A percentile compares a stretch with the other conserved stretches of the same genome.
phyloP scores from a whole-genome alignment of 371 early-diverging fungal genomes.

The Apophysomyces elegans region DNA sequence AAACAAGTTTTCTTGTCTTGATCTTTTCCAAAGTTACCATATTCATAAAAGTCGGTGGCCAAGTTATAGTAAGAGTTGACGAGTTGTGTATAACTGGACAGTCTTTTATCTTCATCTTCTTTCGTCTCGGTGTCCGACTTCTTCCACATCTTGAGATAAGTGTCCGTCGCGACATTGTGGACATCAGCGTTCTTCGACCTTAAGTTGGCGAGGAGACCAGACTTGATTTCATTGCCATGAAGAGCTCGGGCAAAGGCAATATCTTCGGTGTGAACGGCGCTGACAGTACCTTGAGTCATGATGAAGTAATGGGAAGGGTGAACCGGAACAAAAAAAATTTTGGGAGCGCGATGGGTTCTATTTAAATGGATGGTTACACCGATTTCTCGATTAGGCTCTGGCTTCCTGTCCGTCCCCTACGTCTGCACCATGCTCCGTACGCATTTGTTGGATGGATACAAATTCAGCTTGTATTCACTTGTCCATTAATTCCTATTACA shows the following conservation, averaged over 20 bases:
- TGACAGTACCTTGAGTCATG: constrained; percentile 38
- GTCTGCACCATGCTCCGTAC: constrained; percentile 3
- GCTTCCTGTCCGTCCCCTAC: neutral
- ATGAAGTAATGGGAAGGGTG: constrained; percentile 9
- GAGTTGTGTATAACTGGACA: constrained; percentile 67
- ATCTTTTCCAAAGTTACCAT: constrained; percentile 25
- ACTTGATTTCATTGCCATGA: constrained; percentile 52
- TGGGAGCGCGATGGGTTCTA: neutral
- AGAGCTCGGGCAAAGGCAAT: constrained; percentile 58
- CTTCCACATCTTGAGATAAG: constrained; percentile 70
- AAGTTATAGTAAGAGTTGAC: constrained; percentile 85
- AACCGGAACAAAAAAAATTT: constrained; percentile 9
- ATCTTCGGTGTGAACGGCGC: constrained; percentile 50
- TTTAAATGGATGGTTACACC: constrained; percentile 6
- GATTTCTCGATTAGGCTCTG: constrained; percentile 1
- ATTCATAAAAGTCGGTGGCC: constrained; percentile 80
- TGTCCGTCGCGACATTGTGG: constrained; percentile 57
- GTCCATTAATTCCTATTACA: no score
- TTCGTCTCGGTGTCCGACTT: constrained; percentile 50
- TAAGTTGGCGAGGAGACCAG: constrained; percentile 55
- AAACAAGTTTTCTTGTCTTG: neutral
- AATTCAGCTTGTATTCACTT: no score
- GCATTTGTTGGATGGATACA: no score
- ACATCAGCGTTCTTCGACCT: constrained; percentile 60
- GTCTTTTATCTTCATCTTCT: constrained; percentile 57